A percentile compares a stretch with the other conserved stretches of the same genome.
Evolutionary conservation across 176 grass and related monocot species (phyloP).

Genomic region (Chrysopogon serrulatus): DNA sequence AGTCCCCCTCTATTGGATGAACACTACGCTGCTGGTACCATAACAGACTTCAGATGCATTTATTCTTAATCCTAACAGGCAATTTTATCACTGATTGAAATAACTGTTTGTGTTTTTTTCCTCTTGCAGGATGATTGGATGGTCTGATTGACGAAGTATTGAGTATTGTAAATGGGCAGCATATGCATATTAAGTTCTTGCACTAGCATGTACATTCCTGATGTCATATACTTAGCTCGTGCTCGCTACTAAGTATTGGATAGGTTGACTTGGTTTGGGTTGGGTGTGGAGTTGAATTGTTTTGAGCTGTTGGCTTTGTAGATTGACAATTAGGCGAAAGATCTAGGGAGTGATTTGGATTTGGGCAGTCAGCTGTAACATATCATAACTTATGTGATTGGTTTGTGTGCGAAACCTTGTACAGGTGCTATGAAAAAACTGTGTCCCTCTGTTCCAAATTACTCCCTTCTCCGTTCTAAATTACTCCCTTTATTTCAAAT

Average conservation of each 20-base stretch:
- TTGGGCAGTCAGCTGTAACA: slow-evolving; percentile 25
- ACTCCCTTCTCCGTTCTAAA: too few relatives aligned
- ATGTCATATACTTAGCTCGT: slow-evolving; percentile 36
- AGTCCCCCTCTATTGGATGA: slow-evolving; percentile 65
- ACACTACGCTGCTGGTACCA: slow-evolving; percentile 28
- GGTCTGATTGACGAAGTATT: slow-evolving; percentile 5
- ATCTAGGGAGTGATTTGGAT: slow-evolving; percentile 23
- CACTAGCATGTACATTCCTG: slow-evolving; percentile 25
- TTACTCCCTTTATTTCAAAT: too few relatives aligned
- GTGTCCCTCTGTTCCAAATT: too few relatives aligned
- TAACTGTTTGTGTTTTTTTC: slow-evolving; percentile 25
- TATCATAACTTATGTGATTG: slow-evolving; percentile 37
- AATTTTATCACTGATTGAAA: neutral
- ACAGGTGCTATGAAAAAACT: slow-evolving; percentile 5
- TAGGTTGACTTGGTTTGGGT: slow-evolving; percentile 38
- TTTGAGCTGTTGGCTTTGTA: slow-evolving; percentile 1
- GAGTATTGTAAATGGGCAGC: slow-evolving; percentile 33
- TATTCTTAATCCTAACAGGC: neutral
- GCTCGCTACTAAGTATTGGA: slow-evolving; percentile 16
- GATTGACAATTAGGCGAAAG: slow-evolving; percentile 37
- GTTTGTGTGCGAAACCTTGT: slow-evolving; percentile 18
- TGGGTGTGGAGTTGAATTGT: slow-evolving; percentile 29
- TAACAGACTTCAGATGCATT: neutral
- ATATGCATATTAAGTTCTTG: slow-evolving; percentile 19
- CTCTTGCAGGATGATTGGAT: slow-evolving; percentile 22